Base-by-base conservation (phyloP, 129 eudicot genomes). In the Gnaphalium uliginosum region DNA sequence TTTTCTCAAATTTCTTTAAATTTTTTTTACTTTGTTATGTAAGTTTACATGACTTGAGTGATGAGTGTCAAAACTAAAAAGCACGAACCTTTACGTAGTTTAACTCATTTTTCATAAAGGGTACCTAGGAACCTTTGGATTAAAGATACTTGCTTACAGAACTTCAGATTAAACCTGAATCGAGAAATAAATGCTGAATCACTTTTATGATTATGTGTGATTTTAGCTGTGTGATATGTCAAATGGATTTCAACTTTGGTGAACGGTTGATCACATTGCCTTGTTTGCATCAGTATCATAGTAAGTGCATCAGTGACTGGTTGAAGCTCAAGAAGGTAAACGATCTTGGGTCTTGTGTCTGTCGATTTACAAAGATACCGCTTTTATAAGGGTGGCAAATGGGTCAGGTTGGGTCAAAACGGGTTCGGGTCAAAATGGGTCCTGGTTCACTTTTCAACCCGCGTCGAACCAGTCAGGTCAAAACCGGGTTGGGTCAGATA, bases 201-300 rank as follows among this genome's bases (percentile, higher is more conserved):
- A 8, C 1, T 71, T 72, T 73, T 15, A 21, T 29, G 23, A 54
- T 17, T 77, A n/a, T n/a, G 76, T 71, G 62, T 77, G 56, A 9
- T 62, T 74, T 46, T 75, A 92, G 97, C 74, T 92, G 97, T 78
- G 96, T 87, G 67, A 81, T 92, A 71, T 92, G 97, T 82, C 81
- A 67, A 35, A 62, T 71, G 76, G 82, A 43, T 35, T 92, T 79
- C 80, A 83, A 32, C 78, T 77, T 32, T 17, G 90, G 92, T 8
- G 84, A 77, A 32, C 81, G 77, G 73, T 56, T 92, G 78, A 87
- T 73, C 69, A 85, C 76, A 43, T 79, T 92, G 87, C 97, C 97
- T 76, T 92, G 97, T 71, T 71, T 66, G 13, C 97, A 92, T 76
- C 85, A 73, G 41, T 92, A 87, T 83, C 97, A 92, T 81, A 41